phyloP scores from a whole-genome alignment of 2,329 filamentous ascomycete genomes.

The Daldinia sp. region DNA sequence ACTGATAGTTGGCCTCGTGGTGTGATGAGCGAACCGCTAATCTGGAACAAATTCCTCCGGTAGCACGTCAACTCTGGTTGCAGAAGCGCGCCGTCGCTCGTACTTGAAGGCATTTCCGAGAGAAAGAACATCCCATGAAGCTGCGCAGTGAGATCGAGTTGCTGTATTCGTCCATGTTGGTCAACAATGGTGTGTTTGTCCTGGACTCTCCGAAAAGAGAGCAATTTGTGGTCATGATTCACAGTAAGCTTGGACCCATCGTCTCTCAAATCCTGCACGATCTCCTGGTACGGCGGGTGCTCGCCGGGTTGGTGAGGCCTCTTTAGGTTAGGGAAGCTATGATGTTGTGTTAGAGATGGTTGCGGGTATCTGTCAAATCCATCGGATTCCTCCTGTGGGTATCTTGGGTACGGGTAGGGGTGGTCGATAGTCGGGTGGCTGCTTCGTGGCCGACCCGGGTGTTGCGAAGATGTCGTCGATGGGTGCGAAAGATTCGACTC shows the following conservation, averaged over 20 bases:
- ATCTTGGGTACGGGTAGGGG: slow-evolving; percentile 62
- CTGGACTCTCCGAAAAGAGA: slow-evolving; percentile 64
- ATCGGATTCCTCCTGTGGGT: slow-evolving; percentile 63
- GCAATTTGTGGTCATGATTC: slow-evolving; percentile 68
- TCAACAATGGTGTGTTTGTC: slow-evolving; percentile 70
- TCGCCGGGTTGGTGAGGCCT: slow-evolving; percentile 65
- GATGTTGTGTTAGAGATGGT: slow-evolving; percentile 57
- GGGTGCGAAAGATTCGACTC: slow-evolving; percentile 58
- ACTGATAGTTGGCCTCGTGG: slow-evolving; percentile 81
- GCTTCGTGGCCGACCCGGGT: slow-evolving; percentile 59
- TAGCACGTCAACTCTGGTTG: slow-evolving; percentile 94
- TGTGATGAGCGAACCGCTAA: slow-evolving; percentile 86
- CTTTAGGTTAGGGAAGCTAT: slow-evolving; percentile 65
- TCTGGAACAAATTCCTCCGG: slow-evolving; percentile 93
- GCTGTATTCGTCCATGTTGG: slow-evolving; percentile 65
- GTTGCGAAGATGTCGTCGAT: slow-evolving; percentile 55
- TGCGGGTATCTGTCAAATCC: slow-evolving; percentile 63
- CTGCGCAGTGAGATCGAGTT: slow-evolving; percentile 73
- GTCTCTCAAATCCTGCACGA: slow-evolving; percentile 67
- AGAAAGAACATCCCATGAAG: slow-evolving; percentile 91
- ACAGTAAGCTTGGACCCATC: slow-evolving; percentile 65
- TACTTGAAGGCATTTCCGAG: slow-evolving; percentile 76
- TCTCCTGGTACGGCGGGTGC: slow-evolving; percentile 65
- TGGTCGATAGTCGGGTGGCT: slow-evolving; percentile 60
- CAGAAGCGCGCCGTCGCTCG: slow-evolving; percentile 63